A percentile compares a stretch with the other conserved stretches of the same genome.
phyloP scores from a whole-genome alignment of 179 eudicot species.

The Silene noctiflora region DNA sequence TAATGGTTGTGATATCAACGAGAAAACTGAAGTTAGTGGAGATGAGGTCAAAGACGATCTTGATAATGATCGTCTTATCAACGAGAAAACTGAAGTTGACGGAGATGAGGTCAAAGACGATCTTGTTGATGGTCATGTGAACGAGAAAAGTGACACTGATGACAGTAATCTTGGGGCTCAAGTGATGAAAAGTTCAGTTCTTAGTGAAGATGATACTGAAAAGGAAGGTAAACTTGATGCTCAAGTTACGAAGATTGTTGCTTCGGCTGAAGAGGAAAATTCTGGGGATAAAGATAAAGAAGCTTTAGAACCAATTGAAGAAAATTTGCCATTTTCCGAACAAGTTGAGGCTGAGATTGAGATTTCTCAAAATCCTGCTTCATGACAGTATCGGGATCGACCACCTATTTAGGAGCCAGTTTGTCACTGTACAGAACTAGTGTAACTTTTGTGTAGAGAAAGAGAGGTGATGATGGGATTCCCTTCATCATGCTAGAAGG shows the following conservation, averaged over 20 bases:
- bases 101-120: conserved; percentile 15
- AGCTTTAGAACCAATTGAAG: conserved; percentile 33
- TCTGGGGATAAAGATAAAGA: conserved; percentile 30
- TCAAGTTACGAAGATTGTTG: conserved; percentile 28
- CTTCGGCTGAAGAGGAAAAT: conserved; percentile 5
- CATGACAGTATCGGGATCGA: neutral
- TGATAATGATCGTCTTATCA: conserved; percentile 15
- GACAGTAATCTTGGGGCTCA: conserved; percentile 20
- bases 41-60: conserved; percentile 25
- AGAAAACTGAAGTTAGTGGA: conserved; percentile 22
- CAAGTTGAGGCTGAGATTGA: conserved; percentile 14
- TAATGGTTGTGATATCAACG: conserved; percentile 7
- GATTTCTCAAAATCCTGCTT: conserved; percentile 2
- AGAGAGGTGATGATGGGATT: conserved; percentile 11
- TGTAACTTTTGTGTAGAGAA: conserved; percentile 30
- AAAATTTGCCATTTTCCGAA: conserved; percentile 29
- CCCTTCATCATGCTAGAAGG: conserved; percentile 13
- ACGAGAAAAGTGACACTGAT: conserved; percentile 4
- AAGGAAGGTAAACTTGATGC: conserved; percentile 15
- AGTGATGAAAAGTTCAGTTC: conserved; percentile 26
- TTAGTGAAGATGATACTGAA: conserved; percentile 5
- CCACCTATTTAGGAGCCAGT: neutral
- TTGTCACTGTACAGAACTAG: conserved; percentile 31
- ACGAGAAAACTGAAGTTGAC: conserved; percentile 19
- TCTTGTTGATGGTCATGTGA: conserved; percentile 10